Evolutionary conservation across 139 green algal species (phyloP), one percentile per base, ranked within the genome.

Genomic region (Chlorella sp.): DNA sequence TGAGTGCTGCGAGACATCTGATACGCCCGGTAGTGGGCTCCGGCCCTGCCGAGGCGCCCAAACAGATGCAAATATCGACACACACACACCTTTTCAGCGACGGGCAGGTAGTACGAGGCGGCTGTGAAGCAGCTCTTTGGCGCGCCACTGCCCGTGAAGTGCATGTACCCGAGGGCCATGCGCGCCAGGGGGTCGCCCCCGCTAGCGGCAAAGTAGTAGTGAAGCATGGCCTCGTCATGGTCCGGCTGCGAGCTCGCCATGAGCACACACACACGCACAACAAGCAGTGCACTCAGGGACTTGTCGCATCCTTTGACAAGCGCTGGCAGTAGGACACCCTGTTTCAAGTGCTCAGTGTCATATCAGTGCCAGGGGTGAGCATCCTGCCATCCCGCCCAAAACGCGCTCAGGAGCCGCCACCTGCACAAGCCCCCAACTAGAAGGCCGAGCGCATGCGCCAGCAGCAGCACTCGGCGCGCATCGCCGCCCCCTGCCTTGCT

Each of bases 101-200:
- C 91, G 0, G 88, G 86, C 36, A 86, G 76, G 78, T 97, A 97
- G 84, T 98, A 98, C 36, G 93, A 63, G 22, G 87, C 87, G 1
- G 89, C 91, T 1, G 87, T 72, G 74, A 84, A 83, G 82, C 93
- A 98, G 70, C 69, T 88, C 51, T 90, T 83, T 0, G 92, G 93
- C 69, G 79, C 93, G 2, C 87, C 88, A 14, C 93, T 64, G 6
- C 94, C 93, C 31, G 88, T 77, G 66, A 87, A 70, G 77, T 95
- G 87, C 31, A 87, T 81, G 83, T 92, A 95, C n/a, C 88, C 94
- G 27, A 97, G 83, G 1, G 82, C 85, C 82, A 96, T 82, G 35
- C 87, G 80, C 1, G 88, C 84, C 4, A 87, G 65, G 20, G 80
- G 69, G 70, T 96, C 87, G 24, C 87, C 90, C 1, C 81, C 83